Conservation (phyloP, 140 eudicot species). For the Anethum foeniculum region DNA sequence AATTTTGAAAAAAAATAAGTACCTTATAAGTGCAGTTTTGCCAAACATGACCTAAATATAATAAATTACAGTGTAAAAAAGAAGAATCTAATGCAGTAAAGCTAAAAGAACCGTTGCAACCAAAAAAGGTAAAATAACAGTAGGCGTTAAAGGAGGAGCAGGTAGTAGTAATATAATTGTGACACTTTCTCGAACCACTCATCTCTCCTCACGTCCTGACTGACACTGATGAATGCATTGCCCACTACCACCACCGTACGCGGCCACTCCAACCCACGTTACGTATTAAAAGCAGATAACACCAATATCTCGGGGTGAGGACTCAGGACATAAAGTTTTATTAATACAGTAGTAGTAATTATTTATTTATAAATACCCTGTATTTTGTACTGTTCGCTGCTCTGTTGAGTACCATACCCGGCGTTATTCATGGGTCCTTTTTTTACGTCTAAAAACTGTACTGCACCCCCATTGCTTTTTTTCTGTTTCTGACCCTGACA, state of each 20-base stretch:
- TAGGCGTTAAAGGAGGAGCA: neutral
- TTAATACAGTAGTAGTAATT: no score
- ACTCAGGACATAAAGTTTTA: no score
- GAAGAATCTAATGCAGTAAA: neutral
- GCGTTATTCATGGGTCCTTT: conserved; percentile 6
- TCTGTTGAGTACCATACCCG: neutral
- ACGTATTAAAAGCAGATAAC: neutral
- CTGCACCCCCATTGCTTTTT: neutral
- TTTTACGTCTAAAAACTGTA: neutral
- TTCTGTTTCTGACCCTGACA: neutral
- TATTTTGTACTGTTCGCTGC: neutral
- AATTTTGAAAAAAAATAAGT: no score
- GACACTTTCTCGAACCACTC: neutral
- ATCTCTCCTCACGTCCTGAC: neutral
- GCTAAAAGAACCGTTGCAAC: neutral
- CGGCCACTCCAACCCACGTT: neutral
- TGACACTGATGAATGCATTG: conserved; percentile 1
- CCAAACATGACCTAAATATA: no score
- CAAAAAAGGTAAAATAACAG: neutral
- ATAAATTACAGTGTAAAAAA: no score
- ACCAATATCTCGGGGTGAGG: neutral
- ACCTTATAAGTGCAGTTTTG: no score
- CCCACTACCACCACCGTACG: neutral
- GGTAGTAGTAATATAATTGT: neutral
- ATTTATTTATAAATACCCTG: neutral